Percentiles rank a stretch among this genome's conserved stretches.
These are phyloP conservation scores for Phaeoacremonium minimum DNA, from an alignment of 2,329 filamentous ascomycete genomes.

Conservation along the genomic window DNA sequence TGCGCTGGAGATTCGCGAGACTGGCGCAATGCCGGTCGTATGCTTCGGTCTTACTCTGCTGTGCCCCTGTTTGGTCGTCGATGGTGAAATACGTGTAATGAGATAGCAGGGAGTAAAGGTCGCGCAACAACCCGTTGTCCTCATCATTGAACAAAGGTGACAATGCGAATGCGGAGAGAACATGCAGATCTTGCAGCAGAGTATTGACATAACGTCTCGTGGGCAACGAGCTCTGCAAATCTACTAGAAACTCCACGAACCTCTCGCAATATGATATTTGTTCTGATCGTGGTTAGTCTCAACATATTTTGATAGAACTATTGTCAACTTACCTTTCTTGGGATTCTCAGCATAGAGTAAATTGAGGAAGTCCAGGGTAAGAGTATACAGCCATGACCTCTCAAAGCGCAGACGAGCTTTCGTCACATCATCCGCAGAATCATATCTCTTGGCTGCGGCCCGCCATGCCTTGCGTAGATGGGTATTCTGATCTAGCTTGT, in stretches of 20 bases:
- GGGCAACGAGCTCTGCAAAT: slow-evolving; percentile 88
- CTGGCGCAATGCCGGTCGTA: slow-evolving; percentile 75
- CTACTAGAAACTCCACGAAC: slow-evolving; percentile 86
- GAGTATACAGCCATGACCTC: slow-evolving; percentile 85
- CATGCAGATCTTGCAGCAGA: slow-evolving; percentile 78
- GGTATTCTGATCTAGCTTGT: slow-evolving; percentile 65
- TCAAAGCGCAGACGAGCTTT: slow-evolving; percentile 86
- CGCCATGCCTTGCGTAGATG: slow-evolving; percentile 88
- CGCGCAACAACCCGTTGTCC: slow-evolving; percentile 71
- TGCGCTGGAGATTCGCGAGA: slow-evolving; percentile 75
- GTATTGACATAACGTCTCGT: slow-evolving; percentile 92
- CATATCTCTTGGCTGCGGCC: slow-evolving; percentile 78
- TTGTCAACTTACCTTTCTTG: slow-evolving; percentile 35
- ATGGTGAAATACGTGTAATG: slow-evolving; percentile 89
- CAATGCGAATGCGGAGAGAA: slow-evolving; percentile 71
- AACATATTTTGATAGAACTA: no score
- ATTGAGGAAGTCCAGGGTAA: slow-evolving; percentile 78
- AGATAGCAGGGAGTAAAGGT: slow-evolving; percentile 73
- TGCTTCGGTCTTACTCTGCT: slow-evolving; percentile 66
- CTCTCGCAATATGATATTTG: slow-evolving; percentile 82
- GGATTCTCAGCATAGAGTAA: slow-evolving; percentile 58
- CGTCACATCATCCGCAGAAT: slow-evolving; percentile 73
- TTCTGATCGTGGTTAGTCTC: slow-evolving; percentile 39
- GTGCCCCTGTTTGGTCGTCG: slow-evolving; percentile 82
- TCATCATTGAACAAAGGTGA: slow-evolving; percentile 76